A percentile compares a stretch with the other conserved stretches of the same genome.
Conservation (phyloP, 768 basidiomycete genomes). For the Multifurca ochricompacta region DNA sequence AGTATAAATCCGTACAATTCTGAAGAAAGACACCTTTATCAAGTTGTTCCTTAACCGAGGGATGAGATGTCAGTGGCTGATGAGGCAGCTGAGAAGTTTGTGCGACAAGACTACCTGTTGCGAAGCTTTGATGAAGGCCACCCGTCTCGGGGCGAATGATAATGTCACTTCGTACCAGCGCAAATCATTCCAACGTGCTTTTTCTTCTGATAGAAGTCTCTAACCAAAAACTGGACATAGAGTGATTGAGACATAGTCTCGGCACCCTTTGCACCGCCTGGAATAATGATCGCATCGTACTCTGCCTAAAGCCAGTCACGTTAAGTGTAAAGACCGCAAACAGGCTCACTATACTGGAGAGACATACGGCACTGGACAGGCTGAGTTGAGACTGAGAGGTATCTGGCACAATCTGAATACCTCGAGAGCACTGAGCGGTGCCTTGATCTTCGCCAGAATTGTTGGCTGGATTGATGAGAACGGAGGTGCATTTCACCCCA, state of each 20-base stretch:
- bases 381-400: slow-evolving; percentile 1
- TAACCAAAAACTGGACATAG: slow-evolving; percentile 56
- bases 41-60: slow-evolving; percentile 55
- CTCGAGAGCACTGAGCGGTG: slow-evolving; percentile 10
- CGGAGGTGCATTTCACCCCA: slow-evolving; percentile 59
- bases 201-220: slow-evolving; percentile 42
- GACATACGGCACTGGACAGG: slow-evolving; percentile 3
- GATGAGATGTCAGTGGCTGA: slow-evolving; percentile 73
- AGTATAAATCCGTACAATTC: not conserved
- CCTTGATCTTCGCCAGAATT: not conserved
- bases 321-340: too few species aligned
- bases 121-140: not conserved
- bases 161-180: slow-evolving; percentile 45
- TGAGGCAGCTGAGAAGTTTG: slow-evolving; percentile 49
- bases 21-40: slow-evolving; percentile 35
- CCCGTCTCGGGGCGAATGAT: not conserved
- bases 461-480: slow-evolving; percentile 37
- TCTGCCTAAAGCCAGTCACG: slow-evolving; percentile 37
- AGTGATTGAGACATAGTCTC: slow-evolving; percentile 56
- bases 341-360: too few species aligned
- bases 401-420: slow-evolving; percentile 17
- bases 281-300: slow-evolving; percentile 65
- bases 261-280: slow-evolving; percentile 74
- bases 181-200: slow-evolving; percentile 81
- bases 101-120: slow-evolving; percentile 38